phyloP scores from a whole-genome alignment of 305 asterid genomes.

The Fraxinus platypoda region DNA sequence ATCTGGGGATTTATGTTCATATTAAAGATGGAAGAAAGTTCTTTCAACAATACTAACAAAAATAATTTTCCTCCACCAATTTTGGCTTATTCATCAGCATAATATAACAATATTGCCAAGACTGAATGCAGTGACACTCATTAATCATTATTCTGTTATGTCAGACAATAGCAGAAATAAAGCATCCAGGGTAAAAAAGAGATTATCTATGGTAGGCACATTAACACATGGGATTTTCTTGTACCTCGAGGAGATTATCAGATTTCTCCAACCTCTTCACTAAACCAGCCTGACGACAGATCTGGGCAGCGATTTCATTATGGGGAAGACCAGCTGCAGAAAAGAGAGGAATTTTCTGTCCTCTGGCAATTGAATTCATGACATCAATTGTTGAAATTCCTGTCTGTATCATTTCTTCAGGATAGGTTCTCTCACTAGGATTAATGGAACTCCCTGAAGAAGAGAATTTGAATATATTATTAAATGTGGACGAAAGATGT shows the following conservation, averaged over 20 bases:
- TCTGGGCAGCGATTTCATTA: constrained; percentile 99
- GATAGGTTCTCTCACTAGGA: constrained; percentile 99
- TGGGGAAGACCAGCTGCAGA: constrained; percentile 99
- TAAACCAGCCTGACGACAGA: constrained; percentile 99
- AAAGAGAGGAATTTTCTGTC: constrained; percentile 96
- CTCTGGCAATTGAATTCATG: constrained; percentile 98
- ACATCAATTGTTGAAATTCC: constrained; percentile 98
- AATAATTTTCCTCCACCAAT: background rate
- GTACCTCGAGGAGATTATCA: constrained; percentile 83
- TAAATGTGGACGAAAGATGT: constrained; percentile 2
- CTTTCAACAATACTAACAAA: background rate
- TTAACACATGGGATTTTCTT: background rate
- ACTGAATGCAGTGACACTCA: background rate
- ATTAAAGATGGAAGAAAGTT: background rate
- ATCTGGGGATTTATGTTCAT: background rate
- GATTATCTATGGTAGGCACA: background rate
- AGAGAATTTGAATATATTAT: constrained; percentile 30
- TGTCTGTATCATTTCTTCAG: constrained; percentile 97
- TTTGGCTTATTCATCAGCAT: background rate
- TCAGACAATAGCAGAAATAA: background rate
- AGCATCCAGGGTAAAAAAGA: background rate
- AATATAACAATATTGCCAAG: background rate
- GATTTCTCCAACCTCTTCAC: constrained; percentile 88
- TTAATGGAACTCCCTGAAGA: constrained; percentile 92
- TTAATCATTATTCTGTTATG: background rate